Evolutionary conservation across 805 yeast genomes (phyloP).

Genomic region (Kuraishia ogatae): DNA sequence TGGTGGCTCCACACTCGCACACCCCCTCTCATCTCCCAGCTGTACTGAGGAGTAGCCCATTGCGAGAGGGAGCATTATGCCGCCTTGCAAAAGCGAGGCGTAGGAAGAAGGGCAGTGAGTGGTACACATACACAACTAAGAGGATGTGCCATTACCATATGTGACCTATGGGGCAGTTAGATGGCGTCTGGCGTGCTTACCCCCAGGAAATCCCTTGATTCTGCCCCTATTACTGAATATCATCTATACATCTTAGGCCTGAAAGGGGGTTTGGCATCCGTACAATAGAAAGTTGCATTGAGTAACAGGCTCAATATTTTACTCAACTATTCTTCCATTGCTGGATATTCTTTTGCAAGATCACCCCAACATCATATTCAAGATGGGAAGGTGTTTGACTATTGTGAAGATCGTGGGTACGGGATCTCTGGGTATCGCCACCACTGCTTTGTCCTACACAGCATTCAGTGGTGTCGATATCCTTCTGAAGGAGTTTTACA

Average conservation of each 20-base stretch:
- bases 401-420: slow-evolving; percentile 56
- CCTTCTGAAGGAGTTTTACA: neutral
- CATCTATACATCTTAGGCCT: too few relatives aligned
- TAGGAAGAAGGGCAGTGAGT: neutral
- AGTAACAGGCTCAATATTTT: neutral
- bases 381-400: slow-evolving; percentile 46
- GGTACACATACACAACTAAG: neutral
- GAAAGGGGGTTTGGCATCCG: too few relatives aligned
- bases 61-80: too few relatives aligned
- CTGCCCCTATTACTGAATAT: neutral
- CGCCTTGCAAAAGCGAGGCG: too few relatives aligned
- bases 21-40: too few relatives aligned
- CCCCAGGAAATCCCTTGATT: neutral
- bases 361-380: neutral
- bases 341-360: neutral
- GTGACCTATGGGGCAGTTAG: neutral
- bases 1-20: too few relatives aligned
- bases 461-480: slow-evolving; percentile 5
- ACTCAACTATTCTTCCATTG: neutral
- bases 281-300: neutral
- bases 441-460: slow-evolving; percentile 38
- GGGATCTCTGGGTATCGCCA: slow-evolving; percentile 57
- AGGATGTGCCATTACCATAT: neutral
- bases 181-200: neutral
- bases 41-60: too few relatives aligned